Conservation (phyloP, 2,329 filamentous ascomycete genomes). For the Xylariaceae sp. region DNA sequence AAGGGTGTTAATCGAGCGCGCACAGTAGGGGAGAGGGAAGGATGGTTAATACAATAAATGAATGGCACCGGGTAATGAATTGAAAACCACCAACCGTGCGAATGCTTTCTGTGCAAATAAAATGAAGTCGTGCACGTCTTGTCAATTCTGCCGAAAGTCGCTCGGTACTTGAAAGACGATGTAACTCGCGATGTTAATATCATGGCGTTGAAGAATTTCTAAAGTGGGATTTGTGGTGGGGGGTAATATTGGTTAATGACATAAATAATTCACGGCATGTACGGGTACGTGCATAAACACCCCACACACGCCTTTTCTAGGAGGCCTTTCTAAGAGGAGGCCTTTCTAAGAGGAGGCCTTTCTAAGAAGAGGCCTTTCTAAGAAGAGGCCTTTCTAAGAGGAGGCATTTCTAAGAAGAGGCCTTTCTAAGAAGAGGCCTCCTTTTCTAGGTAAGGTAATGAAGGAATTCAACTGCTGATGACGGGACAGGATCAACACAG, state of each 20-base stretch:
- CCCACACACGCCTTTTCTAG: background rate
- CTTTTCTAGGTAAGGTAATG: no score
- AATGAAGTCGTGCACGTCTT: background rate
- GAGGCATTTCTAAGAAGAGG: no score
- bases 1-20: background rate
- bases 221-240: slow-evolving; percentile 24
- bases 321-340: no score
- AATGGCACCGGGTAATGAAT: background rate
- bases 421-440: no score
- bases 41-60: background rate
- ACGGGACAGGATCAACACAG: background rate
- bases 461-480: background rate
- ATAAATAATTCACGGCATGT: slow-evolving; percentile 14
- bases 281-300: slow-evolving; percentile 16
- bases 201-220: slow-evolving; percentile 25
- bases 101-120: background rate
- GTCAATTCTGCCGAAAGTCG: background rate
- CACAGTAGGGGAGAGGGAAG: background rate
- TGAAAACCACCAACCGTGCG: background rate
- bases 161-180: slow-evolving; percentile 1
- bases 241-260: slow-evolving; percentile 19
- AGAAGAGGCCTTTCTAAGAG: no score
- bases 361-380: no score
- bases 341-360: no score
- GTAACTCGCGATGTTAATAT: slow-evolving; percentile 23